phyloP scores from a whole-genome alignment of 306 rosid species.

The Lithocarpus polystachyus region DNA sequence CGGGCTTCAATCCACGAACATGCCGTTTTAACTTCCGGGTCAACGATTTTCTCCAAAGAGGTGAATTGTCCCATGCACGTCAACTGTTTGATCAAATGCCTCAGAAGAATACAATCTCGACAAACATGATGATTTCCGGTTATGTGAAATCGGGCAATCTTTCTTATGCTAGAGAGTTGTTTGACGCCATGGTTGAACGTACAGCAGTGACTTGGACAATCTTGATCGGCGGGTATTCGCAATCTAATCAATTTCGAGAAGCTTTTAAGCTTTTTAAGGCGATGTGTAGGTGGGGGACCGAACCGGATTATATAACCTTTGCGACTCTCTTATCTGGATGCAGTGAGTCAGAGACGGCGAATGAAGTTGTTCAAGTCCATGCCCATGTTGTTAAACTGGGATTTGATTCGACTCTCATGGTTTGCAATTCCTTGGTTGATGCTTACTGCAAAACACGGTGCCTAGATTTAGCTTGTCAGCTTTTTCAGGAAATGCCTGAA shows the following conservation, averaged over 20 bases:
- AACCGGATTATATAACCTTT: conserved; percentile 69
- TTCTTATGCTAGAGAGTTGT: conserved; percentile 54
- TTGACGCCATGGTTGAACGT: conserved; percentile 61
- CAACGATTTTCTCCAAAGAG: conserved; percentile 32
- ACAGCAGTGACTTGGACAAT: conserved; percentile 84
- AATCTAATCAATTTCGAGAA: conserved; percentile 38
- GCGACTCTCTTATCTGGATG: conserved; percentile 77
- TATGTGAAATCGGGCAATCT: conserved; percentile 61
- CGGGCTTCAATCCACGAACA: conserved; percentile 63
- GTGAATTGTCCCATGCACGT: conserved; percentile 52
- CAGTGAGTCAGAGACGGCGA: conserved; percentile 37
- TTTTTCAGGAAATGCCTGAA: conserved; percentile 46
- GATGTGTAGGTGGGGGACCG: conserved; percentile 52
- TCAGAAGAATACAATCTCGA: conserved; percentile 58
- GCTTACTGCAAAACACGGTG: conserved; percentile 65
- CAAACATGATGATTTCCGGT: conserved; percentile 64
- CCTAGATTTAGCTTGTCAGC: conserved; percentile 48
- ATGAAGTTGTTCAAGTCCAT: conserved; percentile 66
- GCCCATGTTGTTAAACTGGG: conserved; percentile 58
- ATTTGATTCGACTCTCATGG: conserved; percentile 52
- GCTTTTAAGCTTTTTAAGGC: conserved; percentile 61
- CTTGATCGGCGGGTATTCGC: conserved; percentile 65
- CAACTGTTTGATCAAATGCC: conserved; percentile 75
- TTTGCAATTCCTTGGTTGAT: conserved; percentile 83
- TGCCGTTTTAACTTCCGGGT: conserved; percentile 66